These are phyloP conservation scores for Chlorella vulgaris DNA, from an alignment of 139 green algal genomes.

Conservation along the genomic window DNA sequence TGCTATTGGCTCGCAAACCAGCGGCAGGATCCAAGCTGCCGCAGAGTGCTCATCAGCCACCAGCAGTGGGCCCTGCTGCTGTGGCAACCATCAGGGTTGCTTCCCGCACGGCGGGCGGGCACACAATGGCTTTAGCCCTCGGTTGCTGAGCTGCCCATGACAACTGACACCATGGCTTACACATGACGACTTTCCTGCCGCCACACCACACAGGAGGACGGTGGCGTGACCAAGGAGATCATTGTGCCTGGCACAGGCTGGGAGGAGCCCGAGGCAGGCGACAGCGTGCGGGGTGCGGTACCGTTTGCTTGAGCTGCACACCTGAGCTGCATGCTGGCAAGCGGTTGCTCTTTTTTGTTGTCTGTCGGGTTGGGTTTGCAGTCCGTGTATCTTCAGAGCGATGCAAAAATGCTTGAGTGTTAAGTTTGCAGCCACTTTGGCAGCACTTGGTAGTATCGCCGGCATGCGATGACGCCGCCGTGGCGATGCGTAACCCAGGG, in stretches of 20 bases:
- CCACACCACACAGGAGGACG: slow-evolving; percentile 68
- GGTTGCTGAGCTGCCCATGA: not conserved
- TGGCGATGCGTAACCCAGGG: too few relatives aligned
- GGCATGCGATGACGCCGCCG: too few relatives aligned
- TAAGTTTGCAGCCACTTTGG: too few relatives aligned
- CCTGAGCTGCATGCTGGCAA: not conserved
- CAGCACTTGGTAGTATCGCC: too few relatives aligned
- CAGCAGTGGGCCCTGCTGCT: not conserved
- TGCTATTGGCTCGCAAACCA: not conserved
- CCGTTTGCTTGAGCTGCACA: not conserved
- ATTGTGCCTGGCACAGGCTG: slow-evolving; percentile 75
- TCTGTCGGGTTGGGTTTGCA: too few relatives aligned
- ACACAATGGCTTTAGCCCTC: not conserved
- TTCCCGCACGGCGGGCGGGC: too few relatives aligned
- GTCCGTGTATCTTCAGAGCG: too few relatives aligned
- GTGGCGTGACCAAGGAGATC: slow-evolving; percentile 87
- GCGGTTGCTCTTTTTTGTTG: too few relatives aligned
- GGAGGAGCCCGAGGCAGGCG: slow-evolving; percentile 82
- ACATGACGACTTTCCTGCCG: not conserved
- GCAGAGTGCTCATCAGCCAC: not conserved
- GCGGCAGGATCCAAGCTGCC: not conserved
- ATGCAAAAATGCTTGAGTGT: too few relatives aligned
- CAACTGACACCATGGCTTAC: not conserved
- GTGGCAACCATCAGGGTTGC: too few relatives aligned
- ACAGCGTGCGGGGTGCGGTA: slow-evolving; percentile 74